Evolutionary conservation across 176 grass and related monocot genomes (phyloP), one percentile per base, ranked within the genome.

Genomic region (Raddia distichophylla): DNA sequence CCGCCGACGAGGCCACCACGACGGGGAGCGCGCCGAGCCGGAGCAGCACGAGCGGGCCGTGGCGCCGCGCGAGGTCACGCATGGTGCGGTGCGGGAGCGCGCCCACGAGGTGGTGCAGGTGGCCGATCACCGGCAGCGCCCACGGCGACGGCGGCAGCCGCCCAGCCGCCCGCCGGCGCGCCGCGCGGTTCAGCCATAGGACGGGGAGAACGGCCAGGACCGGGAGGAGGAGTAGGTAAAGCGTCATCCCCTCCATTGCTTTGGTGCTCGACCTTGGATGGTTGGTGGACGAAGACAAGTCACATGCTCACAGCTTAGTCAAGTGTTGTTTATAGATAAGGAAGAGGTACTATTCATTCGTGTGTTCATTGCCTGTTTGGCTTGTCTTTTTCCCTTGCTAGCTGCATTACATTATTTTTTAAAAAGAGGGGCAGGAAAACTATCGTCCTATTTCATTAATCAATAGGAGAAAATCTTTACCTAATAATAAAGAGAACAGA

Each of bases 91-190:
- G 89, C 57, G 81, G 89, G 16, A 80, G 68, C 44, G 71, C 61
- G 8, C 80, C 14, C 2, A 18, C 22, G 27, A 92, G 78, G 64
- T 83, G 83, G 74, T 85, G 82, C 2, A 92, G 42, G 42, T 85
- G 77, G 67, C 90, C 83, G 71, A 92, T 47, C 64, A 91, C 55
- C 16, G 86, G 89, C 59, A 85, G 65, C 2, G 18, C 53, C 70
- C 62, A 77, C 2, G 86, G 89, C 1, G 81, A 77, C 3, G 89
- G 89, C 9, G 85, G 85, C 1, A 85, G 76, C 35, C 53, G 63
- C 12, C n/a, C 46, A 1, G 0, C 51, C 15, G 15, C 6, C 35
- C 0, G 56, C 19, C 64, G 56, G 32, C 13, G 52, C 40, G 57
- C 4, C 27, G 11, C 6, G 0, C 18, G 68, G 80, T 5, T 42